Conservation (phyloP, 2,329 filamentous ascomycete species). For the Stemphylium lycopersici region DNA sequence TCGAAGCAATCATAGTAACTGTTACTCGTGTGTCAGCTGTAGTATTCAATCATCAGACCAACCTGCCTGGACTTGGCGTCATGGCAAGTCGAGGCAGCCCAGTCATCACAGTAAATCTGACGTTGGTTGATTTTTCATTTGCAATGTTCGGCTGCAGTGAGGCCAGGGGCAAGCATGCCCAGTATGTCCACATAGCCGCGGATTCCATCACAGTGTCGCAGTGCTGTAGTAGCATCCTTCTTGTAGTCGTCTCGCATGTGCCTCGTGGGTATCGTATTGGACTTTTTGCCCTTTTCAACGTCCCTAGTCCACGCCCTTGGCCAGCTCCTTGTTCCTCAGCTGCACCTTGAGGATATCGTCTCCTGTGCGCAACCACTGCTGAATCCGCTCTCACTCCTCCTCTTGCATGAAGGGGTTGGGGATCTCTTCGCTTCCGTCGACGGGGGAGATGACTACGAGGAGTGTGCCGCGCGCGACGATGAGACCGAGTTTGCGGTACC, state of each 20-base stretch:
- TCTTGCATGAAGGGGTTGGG: slow-evolving; percentile 86
- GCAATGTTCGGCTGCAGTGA: neutral
- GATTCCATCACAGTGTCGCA: neutral
- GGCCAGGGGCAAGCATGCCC: slow-evolving; percentile 1
- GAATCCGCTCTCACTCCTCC: slow-evolving; percentile 51
- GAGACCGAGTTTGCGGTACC: slow-evolving; percentile 78
- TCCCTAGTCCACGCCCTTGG: neutral
- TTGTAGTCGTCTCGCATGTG: neutral
- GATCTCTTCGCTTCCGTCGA: slow-evolving; percentile 95
- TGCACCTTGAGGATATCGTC: neutral
- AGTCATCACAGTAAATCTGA: neutral
- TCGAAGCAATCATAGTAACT: too few relatives aligned
- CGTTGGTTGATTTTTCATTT: neutral
- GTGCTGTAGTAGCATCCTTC: neutral
- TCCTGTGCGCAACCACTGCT: neutral
- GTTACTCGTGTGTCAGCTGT: too few relatives aligned
- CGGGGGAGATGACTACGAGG: slow-evolving; percentile 87
- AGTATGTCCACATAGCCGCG: neutral
- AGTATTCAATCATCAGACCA: too few relatives aligned
- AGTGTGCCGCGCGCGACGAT: slow-evolving; percentile 90
- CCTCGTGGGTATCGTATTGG: slow-evolving; percentile 10
- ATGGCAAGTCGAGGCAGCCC: neutral
- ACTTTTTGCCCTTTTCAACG: neutral
- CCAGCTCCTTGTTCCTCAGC: neutral
- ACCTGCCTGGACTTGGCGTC: neutral